Conservation (phyloP, 1,139 yeast species). For the Taphrina wiesneri region DNA sequence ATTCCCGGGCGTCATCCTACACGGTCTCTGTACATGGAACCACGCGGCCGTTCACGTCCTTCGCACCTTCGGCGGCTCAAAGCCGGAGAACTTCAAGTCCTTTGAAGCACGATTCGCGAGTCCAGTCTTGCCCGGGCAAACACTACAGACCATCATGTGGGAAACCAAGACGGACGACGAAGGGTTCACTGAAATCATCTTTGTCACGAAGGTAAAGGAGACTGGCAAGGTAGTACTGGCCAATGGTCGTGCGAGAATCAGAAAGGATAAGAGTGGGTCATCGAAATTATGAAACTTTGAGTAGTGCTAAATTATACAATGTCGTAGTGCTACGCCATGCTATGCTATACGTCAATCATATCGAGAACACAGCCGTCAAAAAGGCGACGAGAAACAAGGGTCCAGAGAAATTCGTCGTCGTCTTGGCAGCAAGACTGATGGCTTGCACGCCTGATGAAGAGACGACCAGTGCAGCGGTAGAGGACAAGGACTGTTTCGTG, state of each 20-base stretch:
- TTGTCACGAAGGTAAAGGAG: constrained; percentile 29
- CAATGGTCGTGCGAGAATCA: constrained; percentile 30
- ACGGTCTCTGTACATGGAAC: constrained; percentile 30
- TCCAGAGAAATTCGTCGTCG: background rate
- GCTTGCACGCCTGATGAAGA: background rate
- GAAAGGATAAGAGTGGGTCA: background rate
- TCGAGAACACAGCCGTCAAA: background rate
- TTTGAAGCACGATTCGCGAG: constrained; percentile 31
- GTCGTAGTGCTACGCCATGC: background rate
- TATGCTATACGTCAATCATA: background rate
- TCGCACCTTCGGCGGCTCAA: constrained; percentile 23
- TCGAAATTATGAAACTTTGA: background rate
- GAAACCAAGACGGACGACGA: constrained; percentile 3
- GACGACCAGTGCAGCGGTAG: background rate
- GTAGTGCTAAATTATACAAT: background rate
- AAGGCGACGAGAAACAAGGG: background rate
- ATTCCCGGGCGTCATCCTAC: constrained; percentile 27
- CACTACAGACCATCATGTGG: constrained; percentile 31
- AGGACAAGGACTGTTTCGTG: background rate
- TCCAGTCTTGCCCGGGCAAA: constrained; percentile 31
- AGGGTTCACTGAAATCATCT: constrained; percentile 23
- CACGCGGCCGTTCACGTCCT: constrained; percentile 28
- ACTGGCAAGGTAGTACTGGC: constrained; percentile 28
- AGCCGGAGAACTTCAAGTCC: constrained; percentile 16
- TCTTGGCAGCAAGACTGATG: background rate